phyloP scores from a whole-genome alignment of 2,329 filamentous ascomycete species.

The Hirsutella thompsonii region DNA sequence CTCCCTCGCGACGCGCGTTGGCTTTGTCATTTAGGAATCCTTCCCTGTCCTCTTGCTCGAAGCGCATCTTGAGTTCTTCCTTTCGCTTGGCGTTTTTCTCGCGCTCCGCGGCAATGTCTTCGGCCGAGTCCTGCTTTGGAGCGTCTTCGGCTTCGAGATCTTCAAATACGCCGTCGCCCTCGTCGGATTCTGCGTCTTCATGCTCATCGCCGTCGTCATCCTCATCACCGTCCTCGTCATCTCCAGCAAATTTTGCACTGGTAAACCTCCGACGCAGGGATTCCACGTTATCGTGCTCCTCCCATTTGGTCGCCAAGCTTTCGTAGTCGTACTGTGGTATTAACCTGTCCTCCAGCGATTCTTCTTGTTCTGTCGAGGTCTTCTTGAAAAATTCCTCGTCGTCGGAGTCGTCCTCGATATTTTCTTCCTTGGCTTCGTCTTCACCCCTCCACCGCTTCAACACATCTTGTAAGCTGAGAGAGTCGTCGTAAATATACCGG shows the following conservation, averaged over 20 bases:
- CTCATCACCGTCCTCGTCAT: conserved; percentile 26
- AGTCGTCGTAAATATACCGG: conserved; percentile 77
- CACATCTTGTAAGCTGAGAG: conserved; percentile 61
- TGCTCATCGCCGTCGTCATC: conserved; percentile 45
- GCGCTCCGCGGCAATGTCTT: conserved; percentile 72
- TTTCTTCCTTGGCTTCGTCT: conserved; percentile 40
- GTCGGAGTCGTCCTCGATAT: conserved; percentile 42
- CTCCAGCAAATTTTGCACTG: conserved; percentile 41
- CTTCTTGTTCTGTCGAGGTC: conserved; percentile 50
- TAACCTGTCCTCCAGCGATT: conserved; percentile 64
- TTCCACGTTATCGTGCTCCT: conserved; percentile 64
- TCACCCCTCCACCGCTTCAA: conserved; percentile 70
- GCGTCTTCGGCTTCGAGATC: conserved; percentile 51
- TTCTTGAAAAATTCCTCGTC: conserved; percentile 56
- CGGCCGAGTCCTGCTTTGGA: conserved; percentile 28
- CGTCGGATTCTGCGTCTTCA: conserved; percentile 22
- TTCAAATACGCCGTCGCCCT: conserved; percentile 72
- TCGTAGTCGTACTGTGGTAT: conserved; percentile 73
- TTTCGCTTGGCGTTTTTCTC: conserved; percentile 84
- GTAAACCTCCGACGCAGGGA: conserved; percentile 64
- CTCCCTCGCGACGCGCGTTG: conserved; percentile 56
- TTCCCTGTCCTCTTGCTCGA: conserved; percentile 96
- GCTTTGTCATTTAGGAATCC: conserved; percentile 87
- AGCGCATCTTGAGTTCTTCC: conserved; percentile 85
- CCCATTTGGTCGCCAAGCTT: conserved; percentile 75